Evolutionary conservation across 257 asterid species (phyloP), one percentile per base, ranked within the genome.

Genomic region (Solanum gracilifrons): DNA sequence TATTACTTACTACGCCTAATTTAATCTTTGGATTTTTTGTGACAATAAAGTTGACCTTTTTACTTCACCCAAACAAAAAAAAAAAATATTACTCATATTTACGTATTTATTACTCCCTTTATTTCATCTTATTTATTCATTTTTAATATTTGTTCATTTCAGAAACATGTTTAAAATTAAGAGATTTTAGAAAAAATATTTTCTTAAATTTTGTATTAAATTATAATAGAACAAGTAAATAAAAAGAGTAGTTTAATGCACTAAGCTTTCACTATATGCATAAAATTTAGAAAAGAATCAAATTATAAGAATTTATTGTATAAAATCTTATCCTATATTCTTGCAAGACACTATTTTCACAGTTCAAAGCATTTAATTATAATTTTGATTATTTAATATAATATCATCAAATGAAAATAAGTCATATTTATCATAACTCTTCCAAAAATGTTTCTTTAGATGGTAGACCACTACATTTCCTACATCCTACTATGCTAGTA

Each of bases 241-340:
- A 2, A 18, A 55, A 51, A 7, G 0, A 55, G 1, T 3, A 58
- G 0, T 60, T 21, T 4, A 4, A 21, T 4, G 0, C 29, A 60
- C 6, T 60, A 60, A 60, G 0, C 0, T 51, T 51, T 51, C 3
- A 18, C 7, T 15, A 15, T 15, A 15, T 9, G 6, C 3, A 3
- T 60, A 2, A 0, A 21, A 3, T 60, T 60, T 60, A 2, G 0
- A 21, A 21, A 60, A 60, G 3, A 21, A 60, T 60, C 1, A 0
- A 23, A 60, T 8, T 60, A 60, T 21, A 60, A 60, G 0, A 23
- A 60, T 60, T 21, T 21, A 23, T 60, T 8, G 11, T 23, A 21
- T 9, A 1, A 9, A 60, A 60, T 23, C 0, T 60, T 60, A 60
- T 23, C 4, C n/a, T 55, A 55, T 55, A 55, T 55, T 55, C 9